These are phyloP conservation scores for Terfezia claveryi DNA, from an alignment of 495 filamentous ascomycete species.

Conservation along the genomic window DNA sequence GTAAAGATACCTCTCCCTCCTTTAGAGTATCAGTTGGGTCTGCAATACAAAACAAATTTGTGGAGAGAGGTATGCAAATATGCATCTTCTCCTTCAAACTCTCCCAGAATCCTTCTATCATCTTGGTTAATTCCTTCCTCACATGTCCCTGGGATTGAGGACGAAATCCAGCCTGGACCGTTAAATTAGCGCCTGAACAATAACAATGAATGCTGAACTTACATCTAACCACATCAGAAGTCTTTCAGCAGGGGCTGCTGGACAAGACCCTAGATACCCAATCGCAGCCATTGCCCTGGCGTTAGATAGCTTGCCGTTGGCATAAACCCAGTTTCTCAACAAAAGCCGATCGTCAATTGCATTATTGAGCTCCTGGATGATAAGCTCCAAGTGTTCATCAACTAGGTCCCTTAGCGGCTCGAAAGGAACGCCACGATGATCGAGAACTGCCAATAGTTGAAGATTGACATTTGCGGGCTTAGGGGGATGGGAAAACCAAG, in stretches of 20 bases:
- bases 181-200: conserved; percentile 20
- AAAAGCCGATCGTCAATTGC: conserved; percentile 29
- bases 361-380: conserved; percentile 37
- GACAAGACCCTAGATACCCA: conserved; percentile 11
- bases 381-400: conserved; percentile 32
- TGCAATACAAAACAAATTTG: conserved; percentile 57
- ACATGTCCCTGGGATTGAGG: conserved; percentile 37
- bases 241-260: conserved; percentile 25
- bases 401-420: conserved; percentile 32
- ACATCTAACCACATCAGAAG: conserved; percentile 35
- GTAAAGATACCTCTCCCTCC: conserved; percentile 56
- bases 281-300: conserved; percentile 19
- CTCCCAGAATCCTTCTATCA: conserved; percentile 34
- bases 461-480: conserved; percentile 46
- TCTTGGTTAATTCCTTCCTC: conserved; percentile 30
- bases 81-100: conserved; percentile 39
- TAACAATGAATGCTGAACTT: conserved; percentile 1
- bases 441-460: conserved; percentile 58
- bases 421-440: conserved; percentile 35
- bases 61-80: conserved; percentile 50
- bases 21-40: conserved; percentile 52
- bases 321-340: conserved; percentile 36
- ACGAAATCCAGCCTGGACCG: conserved; percentile 36
- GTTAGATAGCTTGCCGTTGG: conserved; percentile 15
- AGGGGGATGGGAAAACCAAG: conserved; percentile 52